Base-by-base conservation (phyloP, 441 rosid species). In the Geranium incanum region DNA sequence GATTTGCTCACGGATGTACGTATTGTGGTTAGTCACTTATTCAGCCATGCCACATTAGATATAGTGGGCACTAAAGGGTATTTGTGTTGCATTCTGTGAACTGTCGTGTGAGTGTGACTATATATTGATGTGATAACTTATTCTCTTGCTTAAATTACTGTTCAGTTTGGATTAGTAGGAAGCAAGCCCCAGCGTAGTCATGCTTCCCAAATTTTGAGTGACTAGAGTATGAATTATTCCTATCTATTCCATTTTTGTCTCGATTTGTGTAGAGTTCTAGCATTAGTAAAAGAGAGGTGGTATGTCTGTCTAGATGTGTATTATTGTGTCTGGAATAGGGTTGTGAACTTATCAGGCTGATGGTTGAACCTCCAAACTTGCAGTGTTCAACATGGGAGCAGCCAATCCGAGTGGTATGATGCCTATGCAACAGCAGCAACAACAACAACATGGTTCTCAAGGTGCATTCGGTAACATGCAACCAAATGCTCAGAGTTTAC, bases 361-460 rank as follows among this genome's bases (percentile, higher is more conserved):
- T 9, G 36, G 8, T 21, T 3, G 4, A 21, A 60, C 65, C 65
- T 19, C 28, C 12, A 6, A 60, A 19, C 41, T 70, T 83, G 78
- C 85, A 92, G 99, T 87, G 89, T 89, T 82, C 74, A 86, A 82
- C 81, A 95, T 89, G 87, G 90, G 91, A 69, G 81, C 77, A 3
- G 83, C 89, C n/a, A 89, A 81, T 79, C 79, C 87, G 2, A 82
- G 83, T 69, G 78, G 84, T 38, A 86, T 28, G 33, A 28, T 28
- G 33, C 33, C 33, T 28, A 28, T 90, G 88, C 89, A 82, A 68
- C 73, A 88, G 39, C 85, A 81, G 6, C 93, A 86, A 66, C 83
- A 81, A 41, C 85, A 84, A 60, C 90, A 89, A 78, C 86, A 81
- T 72, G 82, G 77, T 71, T 72, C 86, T 8, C 95, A 85, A 80